Base-by-base conservation (phyloP, 208 protist species). In the Novymonas esmeraldas region DNA sequence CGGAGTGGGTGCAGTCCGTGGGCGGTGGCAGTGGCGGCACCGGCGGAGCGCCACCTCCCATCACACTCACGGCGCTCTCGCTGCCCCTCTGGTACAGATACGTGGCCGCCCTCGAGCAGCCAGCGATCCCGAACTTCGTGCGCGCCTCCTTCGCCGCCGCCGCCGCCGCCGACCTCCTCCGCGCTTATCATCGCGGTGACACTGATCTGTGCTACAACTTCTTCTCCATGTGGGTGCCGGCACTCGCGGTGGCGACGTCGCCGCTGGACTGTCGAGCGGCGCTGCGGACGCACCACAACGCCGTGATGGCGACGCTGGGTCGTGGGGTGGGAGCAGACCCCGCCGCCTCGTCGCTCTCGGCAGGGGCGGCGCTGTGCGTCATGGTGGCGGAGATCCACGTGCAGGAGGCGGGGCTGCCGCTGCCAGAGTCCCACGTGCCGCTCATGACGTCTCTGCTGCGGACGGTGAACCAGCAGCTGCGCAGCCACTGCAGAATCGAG, bases 151-250 rank as follows among this genome's bases (percentile, higher is more conserved):
- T 80, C 18, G 44, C 33, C 0, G 45, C 64, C 42, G 73, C 68
- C 20, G 48, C 84, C 20, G 60, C 57, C 13, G 60, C 28, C 24
- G 84, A 87, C 26, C 36, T 90, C 18, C 77, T 70, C 61, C 63
- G 65, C 18, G 55, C 76, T 24, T 90, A 83, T 64, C 72, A 75
- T 36, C 60, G 68, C 45, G 63, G 73, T 58, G 84, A 86, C 31
- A 52, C 64, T 11, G 56, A 80, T n/a, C n/a, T n/a, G 34, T 70
- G 61, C 1, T 50, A 66, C 0, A 46, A 31, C 22, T 18, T 66
- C 26, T 76, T 77, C 34, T 72, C 55, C 45, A 18, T 55, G n/a
- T 29, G 10, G 1, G 29, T 71, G 6, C 31, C 71, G 41, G 57
- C 64, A 13, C 14, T 45, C 13, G 13, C 66, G n/a, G 31, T 31